These are phyloP conservation scores for Solanum sejunctum DNA, from an alignment of 257 asterid genomes.

Conservation along the genomic window DNA sequence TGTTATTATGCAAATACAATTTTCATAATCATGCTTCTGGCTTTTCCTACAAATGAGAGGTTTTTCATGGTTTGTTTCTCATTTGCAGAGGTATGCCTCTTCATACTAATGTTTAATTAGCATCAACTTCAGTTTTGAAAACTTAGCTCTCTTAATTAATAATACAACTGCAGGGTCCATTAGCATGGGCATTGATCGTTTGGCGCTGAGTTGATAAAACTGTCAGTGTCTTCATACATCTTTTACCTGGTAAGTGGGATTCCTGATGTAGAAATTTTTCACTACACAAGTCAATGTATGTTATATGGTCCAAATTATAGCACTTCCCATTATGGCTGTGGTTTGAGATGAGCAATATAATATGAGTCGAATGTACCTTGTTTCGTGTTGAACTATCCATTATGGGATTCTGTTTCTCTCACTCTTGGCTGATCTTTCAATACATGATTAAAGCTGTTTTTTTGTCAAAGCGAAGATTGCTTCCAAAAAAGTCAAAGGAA, in stretches of 20 bases:
- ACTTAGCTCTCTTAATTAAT: background rate
- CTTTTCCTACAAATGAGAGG: slow-evolving; percentile 71
- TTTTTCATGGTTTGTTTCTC: slow-evolving; percentile 97
- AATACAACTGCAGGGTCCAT: slow-evolving; percentile 57
- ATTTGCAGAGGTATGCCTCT: slow-evolving; percentile 70
- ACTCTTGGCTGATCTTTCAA: no score
- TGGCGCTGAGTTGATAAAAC: slow-evolving; percentile 93
- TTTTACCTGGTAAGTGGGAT: slow-evolving; percentile 64
- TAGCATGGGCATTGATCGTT: slow-evolving; percentile 92
- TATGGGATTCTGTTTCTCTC: no score
- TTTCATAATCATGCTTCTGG: slow-evolving; percentile 62
- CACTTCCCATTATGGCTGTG: no score
- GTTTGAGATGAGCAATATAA: no score
- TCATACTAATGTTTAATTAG: background rate
- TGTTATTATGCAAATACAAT: slow-evolving; percentile 94
- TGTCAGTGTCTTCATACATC: slow-evolving; percentile 93
- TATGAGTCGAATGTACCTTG: no score
- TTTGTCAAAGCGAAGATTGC: no score
- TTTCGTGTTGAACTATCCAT: no score
- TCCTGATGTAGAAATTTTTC: background rate
- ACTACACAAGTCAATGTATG: no score
- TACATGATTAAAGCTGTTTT: no score
- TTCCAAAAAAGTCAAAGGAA: no score
- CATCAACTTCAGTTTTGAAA: background rate
- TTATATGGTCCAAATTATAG: no score